Conservation (phyloP, 2,329 filamentous ascomycete species). For the Beauveria asiatica region DNA sequence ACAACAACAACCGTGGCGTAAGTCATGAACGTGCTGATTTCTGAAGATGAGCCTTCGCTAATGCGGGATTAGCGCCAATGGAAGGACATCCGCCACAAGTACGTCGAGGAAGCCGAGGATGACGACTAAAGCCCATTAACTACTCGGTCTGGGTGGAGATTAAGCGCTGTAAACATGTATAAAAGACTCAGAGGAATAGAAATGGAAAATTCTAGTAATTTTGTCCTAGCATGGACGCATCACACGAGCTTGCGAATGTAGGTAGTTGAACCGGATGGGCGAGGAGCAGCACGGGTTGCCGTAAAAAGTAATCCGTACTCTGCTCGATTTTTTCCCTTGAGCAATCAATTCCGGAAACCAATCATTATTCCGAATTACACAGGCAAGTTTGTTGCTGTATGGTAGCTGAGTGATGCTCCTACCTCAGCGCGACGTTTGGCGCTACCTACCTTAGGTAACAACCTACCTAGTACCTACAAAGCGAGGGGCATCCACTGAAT, state of each 20-base stretch:
- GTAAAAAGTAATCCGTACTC: neutral
- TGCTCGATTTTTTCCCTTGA: neutral
- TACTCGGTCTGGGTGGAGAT: conserved; percentile 13
- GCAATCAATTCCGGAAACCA: no score
- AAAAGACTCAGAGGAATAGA: conserved; percentile 11
- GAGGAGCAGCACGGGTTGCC: neutral
- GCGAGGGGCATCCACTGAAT: conserved; percentile 8
- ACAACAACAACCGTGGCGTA: conserved; percentile 86
- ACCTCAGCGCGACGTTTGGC: neutral
- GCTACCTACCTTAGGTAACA: no score
- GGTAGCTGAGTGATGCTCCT: neutral
- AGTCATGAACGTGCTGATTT: conserved; percentile 28
- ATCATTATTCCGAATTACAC: neutral
- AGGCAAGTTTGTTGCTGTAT: neutral
- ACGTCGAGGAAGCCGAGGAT: conserved; percentile 63
- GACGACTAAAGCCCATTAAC: conserved; percentile 44
- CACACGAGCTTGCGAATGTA: neutral
- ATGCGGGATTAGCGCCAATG: conserved; percentile 72
- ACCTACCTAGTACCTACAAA: neutral
- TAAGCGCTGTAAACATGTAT: conserved; percentile 16
- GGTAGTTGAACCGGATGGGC: neutral
- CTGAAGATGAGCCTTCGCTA: conserved; percentile 16
- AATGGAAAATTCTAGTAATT: conserved; percentile 4
- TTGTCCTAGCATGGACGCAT: neutral
- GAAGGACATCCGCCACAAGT: conserved; percentile 96